Percentiles rank a stretch among this genome's conserved stretches.
Conservation (phyloP, 768 basidiomycete species). For the Kwoniella bestiolae region DNA sequence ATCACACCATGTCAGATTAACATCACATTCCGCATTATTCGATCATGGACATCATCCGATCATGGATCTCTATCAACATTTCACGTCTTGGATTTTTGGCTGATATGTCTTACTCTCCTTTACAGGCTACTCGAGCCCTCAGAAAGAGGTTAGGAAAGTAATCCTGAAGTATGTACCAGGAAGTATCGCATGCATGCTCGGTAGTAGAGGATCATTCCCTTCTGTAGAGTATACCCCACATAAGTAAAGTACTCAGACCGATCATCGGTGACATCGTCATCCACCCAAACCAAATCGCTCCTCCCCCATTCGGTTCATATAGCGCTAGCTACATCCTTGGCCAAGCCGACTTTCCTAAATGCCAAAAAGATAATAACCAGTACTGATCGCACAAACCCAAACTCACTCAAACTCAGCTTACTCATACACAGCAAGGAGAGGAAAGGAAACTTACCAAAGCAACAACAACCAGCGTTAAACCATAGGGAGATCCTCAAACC, state of each 20-base stretch:
- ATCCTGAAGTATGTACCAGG: neutral
- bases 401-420: no score
- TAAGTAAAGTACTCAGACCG: no score
- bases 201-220: neutral
- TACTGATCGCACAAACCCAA: neutral
- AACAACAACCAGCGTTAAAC: conserved; percentile 24
- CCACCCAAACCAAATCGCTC: neutral
- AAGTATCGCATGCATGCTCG: neutral
- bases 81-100: no score
- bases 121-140: conserved; percentile 39
- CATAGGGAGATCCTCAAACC: conserved; percentile 24
- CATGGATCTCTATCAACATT: no score
- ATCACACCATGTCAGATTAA: no score
- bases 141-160: conserved; percentile 49
- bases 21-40: no score
- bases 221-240: no score
- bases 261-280: no score
- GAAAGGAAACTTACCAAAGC: neutral
- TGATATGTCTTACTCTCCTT: neutral
- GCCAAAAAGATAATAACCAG: conserved; percentile 10
- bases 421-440: no score
- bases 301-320: neutral
- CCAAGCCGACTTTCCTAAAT: conserved; percentile 27
- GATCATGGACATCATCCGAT: no score
- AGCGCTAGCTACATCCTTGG: conserved; percentile 23